Conservation (phyloP, 108 stramenopile species). For the Nitzschia sp. region DNA sequence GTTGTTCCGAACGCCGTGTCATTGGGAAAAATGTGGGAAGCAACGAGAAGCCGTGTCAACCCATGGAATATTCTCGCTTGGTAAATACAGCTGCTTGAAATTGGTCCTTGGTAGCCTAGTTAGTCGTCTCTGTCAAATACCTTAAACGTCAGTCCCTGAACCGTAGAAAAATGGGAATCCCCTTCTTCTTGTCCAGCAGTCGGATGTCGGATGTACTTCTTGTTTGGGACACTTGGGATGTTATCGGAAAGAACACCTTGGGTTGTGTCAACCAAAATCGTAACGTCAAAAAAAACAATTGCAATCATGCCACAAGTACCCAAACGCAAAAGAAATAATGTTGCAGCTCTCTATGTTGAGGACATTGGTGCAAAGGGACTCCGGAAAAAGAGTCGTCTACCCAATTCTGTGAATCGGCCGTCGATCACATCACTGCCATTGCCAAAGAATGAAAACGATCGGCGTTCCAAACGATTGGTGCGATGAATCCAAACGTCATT, state of each 20-base stretch:
- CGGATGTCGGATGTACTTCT: too few relatives aligned
- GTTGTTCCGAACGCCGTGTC: too few relatives aligned
- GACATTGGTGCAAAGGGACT: slow-evolving; percentile 33
- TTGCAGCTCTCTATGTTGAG: slow-evolving; percentile 32
- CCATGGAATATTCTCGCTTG: too few relatives aligned
- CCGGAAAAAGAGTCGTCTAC: slow-evolving; percentile 13
- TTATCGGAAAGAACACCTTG: not conserved
- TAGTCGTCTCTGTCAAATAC: too few relatives aligned
- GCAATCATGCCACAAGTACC: not conserved
- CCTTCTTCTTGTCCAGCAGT: too few relatives aligned
- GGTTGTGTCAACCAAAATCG: not conserved
- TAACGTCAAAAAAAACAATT: not conserved
- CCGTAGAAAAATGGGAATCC: too few relatives aligned
- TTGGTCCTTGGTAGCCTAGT: too few relatives aligned
- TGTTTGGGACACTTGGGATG: too few relatives aligned
- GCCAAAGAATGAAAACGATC: slow-evolving; percentile 17
- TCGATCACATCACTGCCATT: slow-evolving; percentile 4
- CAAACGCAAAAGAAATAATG: slow-evolving; percentile 8
- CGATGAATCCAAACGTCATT: slow-evolving; percentile 5
- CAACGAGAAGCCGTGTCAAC: too few relatives aligned
- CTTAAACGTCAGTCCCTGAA: too few relatives aligned
- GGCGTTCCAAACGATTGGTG: slow-evolving; percentile 38
- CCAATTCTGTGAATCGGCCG: not conserved
- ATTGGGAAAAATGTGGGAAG: too few relatives aligned
- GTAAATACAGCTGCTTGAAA: too few relatives aligned